Percentiles rank a stretch among this genome's conserved stretches.
Evolutionary conservation across 2,329 filamentous ascomycete genomes (phyloP).

Genomic region (Epichloe amarillans): DNA sequence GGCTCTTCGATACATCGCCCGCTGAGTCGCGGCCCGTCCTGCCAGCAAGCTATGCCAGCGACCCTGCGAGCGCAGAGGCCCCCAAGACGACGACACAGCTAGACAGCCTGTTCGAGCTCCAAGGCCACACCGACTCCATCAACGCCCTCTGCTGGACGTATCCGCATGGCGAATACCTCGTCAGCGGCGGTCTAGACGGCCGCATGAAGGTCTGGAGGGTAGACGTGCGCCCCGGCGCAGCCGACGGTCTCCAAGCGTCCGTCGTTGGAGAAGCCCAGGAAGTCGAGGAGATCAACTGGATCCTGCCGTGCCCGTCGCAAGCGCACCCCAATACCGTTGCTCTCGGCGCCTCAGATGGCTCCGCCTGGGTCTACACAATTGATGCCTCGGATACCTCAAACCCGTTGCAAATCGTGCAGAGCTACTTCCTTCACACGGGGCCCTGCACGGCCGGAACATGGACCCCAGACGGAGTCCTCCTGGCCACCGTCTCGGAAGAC

Average conservation of each 20-base stretch:
- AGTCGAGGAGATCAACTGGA: constrained; percentile 92
- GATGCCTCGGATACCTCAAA: constrained; percentile 46
- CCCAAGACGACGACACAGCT: constrained; percentile 43
- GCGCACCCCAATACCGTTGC: constrained; percentile 69
- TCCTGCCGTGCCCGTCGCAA: constrained; percentile 59
- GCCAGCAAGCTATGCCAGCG: constrained; percentile 60
- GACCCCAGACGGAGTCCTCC: constrained; percentile 73
- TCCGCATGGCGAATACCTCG: constrained; percentile 67
- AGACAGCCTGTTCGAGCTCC: constrained; percentile 55
- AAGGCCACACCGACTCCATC: constrained; percentile 87
- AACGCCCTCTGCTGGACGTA: constrained; percentile 76
- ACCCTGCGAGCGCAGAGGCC: constrained; percentile 40
- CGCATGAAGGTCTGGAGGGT: constrained; percentile 58
- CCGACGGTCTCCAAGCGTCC: constrained; percentile 32
- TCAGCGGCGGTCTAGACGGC: constrained; percentile 83
- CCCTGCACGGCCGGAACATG: constrained; percentile 82
- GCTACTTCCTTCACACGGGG: constrained; percentile 81
- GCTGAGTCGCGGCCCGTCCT: constrained; percentile 53
- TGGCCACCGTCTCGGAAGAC: constrained; percentile 85
- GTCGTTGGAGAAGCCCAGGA: constrained; percentile 72
- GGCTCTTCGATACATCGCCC: constrained; percentile 65
- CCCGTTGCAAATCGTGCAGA: constrained; percentile 71
- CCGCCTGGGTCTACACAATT: constrained; percentile 91
- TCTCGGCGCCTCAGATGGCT: constrained; percentile 78
- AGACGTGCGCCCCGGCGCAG: constrained; percentile 30